Evolutionary conservation across 2,329 filamentous ascomycete genomes (phyloP).

Genomic region (Blastomyces emzantsi): DNA sequence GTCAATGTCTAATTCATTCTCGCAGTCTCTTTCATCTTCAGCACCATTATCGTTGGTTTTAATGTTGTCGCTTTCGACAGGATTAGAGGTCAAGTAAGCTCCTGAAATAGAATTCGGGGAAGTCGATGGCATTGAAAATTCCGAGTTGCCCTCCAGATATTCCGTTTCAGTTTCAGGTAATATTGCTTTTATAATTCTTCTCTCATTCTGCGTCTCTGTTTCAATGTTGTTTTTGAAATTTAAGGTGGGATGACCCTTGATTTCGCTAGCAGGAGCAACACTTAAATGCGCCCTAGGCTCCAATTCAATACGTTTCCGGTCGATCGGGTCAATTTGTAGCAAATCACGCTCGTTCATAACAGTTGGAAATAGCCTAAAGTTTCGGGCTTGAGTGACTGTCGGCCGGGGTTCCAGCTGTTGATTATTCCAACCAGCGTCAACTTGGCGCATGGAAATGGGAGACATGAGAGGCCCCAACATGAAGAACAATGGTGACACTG

Average conservation of each 20-base stretch:
- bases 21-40: slow-evolving; percentile 9
- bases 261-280: neutral
- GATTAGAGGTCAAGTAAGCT: slow-evolving; percentile 8
- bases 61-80: slow-evolving; percentile 3
- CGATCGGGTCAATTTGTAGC: neutral
- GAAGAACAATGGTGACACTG: slow-evolving; percentile 4
- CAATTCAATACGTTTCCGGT: neutral
- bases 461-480: slow-evolving; percentile 8
- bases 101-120: neutral
- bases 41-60: slow-evolving; percentile 3
- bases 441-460: slow-evolving; percentile 8
- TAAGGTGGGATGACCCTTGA: neutral
- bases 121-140: slow-evolving; percentile 5
- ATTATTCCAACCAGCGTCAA: slow-evolving; percentile 10
- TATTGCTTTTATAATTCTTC: neutral
- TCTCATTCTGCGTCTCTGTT: neutral
- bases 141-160: neutral
- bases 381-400: neutral
- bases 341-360: neutral
- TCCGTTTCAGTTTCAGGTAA: neutral
- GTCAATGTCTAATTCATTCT: slow-evolving; percentile 17
- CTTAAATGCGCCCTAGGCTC: neutral
- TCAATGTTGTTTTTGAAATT: neutral
- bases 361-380: slow-evolving; percentile 5
- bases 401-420: slow-evolving; percentile 6